Base-by-base conservation (phyloP, 768 basidiomycete species). In the Russula virescens region DNA sequence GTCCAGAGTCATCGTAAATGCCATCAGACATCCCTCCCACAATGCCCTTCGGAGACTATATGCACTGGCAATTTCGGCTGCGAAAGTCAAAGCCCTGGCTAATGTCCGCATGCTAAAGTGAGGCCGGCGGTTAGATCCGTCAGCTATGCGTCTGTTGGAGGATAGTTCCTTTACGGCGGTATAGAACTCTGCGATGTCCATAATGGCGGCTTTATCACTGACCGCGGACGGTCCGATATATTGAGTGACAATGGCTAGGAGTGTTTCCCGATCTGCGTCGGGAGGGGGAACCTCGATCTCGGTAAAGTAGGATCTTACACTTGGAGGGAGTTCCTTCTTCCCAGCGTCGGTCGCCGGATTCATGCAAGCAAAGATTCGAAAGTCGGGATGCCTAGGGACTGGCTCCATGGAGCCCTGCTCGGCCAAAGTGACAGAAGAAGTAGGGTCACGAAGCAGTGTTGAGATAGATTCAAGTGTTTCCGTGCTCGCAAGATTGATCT, bases 321-420 rank as follows among this genome's bases (percentile, higher is more conserved):
- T 88, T 5, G 91, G 87, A 19, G 94, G 92, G 0, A 99, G 85
- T 69, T 98, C 96, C 69, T 94, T 97, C 78, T 98, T 99, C 38
- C 97, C 97, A 16, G 98, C 90, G 69, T 99, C 97, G 4, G 95
- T 99, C 0, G 97, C 97, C 5, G 97, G 97, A 71, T 99, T 99
- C 97, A 99, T 99, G 73, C 97, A 99, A 5, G 94, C 94, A 70
- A 98, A 98, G 5, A 98, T 80, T 21, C 96, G 89, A 77, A 99
- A 99, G 69, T 96, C 88, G 19, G 93, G 86, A 72, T 99, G 97
- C 0, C 97, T 88, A 53, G 88, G 87, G 31, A 98, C 81, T 1
- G 91, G 89, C 68, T 94, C 91, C 58, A 98, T 75, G 11, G 92
- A 88, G 0, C 95, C 96, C 71, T 94, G 86, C 71, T 98, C 97